These are phyloP conservation scores for Collybia nuda DNA, from an alignment of 768 basidiomycete species.

Conservation along the genomic window DNA sequence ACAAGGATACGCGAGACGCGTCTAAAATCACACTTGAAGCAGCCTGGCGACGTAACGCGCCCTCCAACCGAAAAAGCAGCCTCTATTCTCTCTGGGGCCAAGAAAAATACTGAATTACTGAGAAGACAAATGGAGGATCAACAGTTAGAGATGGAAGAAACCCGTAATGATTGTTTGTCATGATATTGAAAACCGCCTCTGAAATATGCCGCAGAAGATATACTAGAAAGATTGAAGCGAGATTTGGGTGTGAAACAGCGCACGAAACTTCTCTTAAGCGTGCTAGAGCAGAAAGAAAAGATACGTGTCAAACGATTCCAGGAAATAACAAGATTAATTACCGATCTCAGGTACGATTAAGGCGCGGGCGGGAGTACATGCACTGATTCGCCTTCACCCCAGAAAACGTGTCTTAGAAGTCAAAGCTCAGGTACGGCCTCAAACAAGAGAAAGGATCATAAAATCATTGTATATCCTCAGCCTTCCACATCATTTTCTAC, in stretches of 20 bases:
- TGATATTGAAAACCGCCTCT: background rate
- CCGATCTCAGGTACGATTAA: conserved; percentile 14
- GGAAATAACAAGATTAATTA: conserved; percentile 15
- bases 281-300: conserved; percentile 23
- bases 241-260: conserved; percentile 12
- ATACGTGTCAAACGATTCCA: conserved; percentile 23
- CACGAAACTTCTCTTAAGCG: conserved; percentile 17
- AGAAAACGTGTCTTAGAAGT: background rate
- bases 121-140: conserved; percentile 10
- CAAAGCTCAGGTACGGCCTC: background rate
- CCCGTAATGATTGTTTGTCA: conserved; percentile 4
- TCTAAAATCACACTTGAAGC: conserved; percentile 2
- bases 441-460: no score
- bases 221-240: conserved; percentile 3
- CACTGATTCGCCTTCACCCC: background rate
- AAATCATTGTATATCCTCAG: no score
- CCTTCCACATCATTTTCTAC: no score
- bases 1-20: conserved; percentile 7
- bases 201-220: background rate
- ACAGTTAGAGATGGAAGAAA: conserved; percentile 6
- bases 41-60: conserved; percentile 1
- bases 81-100: background rate
- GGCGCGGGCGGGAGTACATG: no score
- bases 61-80: background rate
- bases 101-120: background rate